phyloP scores from a whole-genome alignment of 768 basidiomycete species.

The Cystobasidium ongulense region DNA sequence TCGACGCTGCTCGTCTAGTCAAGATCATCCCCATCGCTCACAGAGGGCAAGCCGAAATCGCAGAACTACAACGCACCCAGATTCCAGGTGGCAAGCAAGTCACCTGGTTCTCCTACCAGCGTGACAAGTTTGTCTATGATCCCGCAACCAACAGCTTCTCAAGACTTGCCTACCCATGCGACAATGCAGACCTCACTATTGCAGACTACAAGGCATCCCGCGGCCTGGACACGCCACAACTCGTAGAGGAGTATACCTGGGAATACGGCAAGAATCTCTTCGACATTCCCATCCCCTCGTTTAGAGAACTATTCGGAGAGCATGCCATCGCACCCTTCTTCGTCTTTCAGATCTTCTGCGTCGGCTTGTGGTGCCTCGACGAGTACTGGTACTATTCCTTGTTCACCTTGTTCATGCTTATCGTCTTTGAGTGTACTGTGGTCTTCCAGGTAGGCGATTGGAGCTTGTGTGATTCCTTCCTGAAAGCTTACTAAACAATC shows the following conservation, averaged over 20 bases:
- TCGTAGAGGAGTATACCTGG: conserved; percentile 53
- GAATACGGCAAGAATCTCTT: conserved; percentile 92
- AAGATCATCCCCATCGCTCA: conserved; percentile 70
- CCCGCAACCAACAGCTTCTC: conserved; percentile 58
- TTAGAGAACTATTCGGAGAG: conserved; percentile 81
- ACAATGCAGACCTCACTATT: conserved; percentile 50
- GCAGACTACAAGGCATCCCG: conserved; percentile 53
- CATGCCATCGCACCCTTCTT: conserved; percentile 99
- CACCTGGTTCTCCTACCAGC: conserved; percentile 83
- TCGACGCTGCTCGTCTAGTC: conserved; percentile 70
- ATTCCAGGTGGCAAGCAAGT: conserved; percentile 22
- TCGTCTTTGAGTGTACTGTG: conserved; percentile 97
- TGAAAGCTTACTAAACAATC: conserved; percentile 16
- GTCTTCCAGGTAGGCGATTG: conserved; percentile 64
- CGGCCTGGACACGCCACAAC: conserved; percentile 51
- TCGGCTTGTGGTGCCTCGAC: conserved; percentile 92
- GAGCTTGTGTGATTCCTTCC: neutral
- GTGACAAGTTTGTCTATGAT: conserved; percentile 76
- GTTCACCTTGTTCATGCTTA: conserved; percentile 96
- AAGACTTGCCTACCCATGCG: conserved; percentile 79
- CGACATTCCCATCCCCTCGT: conserved; percentile 92
- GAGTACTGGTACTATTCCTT: conserved; percentile 98
- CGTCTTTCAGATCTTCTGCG: conserved; percentile 97
- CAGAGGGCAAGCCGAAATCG: conserved; percentile 82
- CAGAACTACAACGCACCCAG: conserved; percentile 46